Evolutionary conservation across 257 asterid genomes (phyloP).

Genomic region (Prunella vulgaris): DNA sequence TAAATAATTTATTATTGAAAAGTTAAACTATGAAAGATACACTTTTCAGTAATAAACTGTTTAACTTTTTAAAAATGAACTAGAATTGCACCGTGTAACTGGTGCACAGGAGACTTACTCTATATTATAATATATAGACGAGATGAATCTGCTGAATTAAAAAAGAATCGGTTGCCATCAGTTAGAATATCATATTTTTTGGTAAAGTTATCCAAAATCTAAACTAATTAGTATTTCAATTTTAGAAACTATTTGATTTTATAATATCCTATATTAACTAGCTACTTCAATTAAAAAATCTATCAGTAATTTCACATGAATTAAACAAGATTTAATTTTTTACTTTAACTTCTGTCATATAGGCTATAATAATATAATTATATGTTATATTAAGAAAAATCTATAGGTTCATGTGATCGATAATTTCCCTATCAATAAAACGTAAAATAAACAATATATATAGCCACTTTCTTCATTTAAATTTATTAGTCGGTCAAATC

Average conservation of each 20-base stretch:
- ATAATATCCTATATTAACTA: neutral
- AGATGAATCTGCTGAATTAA: neutral
- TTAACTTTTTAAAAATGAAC: too few relatives aligned
- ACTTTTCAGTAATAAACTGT: too few relatives aligned
- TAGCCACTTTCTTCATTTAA: neutral
- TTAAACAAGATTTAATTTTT: neutral
- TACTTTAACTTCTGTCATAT: neutral
- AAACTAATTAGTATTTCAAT: neutral
- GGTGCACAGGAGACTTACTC: too few relatives aligned
- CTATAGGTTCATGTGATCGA: too few relatives aligned
- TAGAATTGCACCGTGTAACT: too few relatives aligned
- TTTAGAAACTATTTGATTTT: neutral
- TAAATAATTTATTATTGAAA: too few relatives aligned
- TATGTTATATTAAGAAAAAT: too few relatives aligned
- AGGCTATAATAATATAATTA: too few relatives aligned
- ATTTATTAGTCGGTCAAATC: neutral
- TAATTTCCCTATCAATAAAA: too few relatives aligned
- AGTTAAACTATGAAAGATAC: too few relatives aligned
- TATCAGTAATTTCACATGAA: neutral
- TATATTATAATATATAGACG: neutral
- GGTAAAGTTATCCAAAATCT: neutral
- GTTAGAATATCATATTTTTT: neutral
- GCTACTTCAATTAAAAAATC: neutral
- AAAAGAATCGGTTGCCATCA: neutral
- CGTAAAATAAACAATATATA: neutral